phyloP scores from a whole-genome alignment of 129 eudicot genomes.

The Pseudognaphalium luteoalbum region DNA sequence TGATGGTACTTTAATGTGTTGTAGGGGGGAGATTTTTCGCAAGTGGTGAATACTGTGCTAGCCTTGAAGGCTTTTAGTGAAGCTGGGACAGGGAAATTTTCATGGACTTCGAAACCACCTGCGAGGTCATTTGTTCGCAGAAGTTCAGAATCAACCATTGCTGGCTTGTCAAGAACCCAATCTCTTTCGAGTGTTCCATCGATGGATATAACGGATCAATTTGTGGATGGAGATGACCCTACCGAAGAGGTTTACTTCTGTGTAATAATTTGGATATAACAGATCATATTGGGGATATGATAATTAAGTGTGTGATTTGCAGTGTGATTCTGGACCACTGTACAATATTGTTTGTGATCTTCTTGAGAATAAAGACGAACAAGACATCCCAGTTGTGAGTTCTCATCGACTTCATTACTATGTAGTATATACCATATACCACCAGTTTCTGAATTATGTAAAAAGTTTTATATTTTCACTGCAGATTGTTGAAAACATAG shows the following conservation, averaged over 20 bases:
- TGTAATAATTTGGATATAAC: neutral
- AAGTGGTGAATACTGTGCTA: constrained; percentile 65
- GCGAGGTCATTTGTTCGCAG: constrained; percentile 40
- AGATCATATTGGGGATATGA: neutral
- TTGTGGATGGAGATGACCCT: constrained; percentile 39
- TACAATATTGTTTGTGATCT: constrained; percentile 60
- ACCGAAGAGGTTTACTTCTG: constrained; percentile 31
- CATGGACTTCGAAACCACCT: constrained; percentile 50
- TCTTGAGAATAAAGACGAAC: constrained; percentile 66
- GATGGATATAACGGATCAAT: constrained; percentile 15
- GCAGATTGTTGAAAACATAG: constrained; percentile 70
- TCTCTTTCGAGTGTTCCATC: constrained; percentile 34
- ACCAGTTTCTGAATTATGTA: constrained; percentile 3
- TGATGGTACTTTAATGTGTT: constrained; percentile 4
- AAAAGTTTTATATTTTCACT: neutral
- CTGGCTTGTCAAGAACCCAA: constrained; percentile 46
- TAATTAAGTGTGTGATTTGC: constrained; percentile 24
- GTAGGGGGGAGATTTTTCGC: constrained; percentile 75
- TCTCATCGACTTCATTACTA: constrained; percentile 21
- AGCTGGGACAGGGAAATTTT: constrained; percentile 43
- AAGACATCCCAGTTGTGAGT: constrained; percentile 81
- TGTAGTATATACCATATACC: neutral
- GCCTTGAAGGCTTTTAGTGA: constrained; percentile 73
- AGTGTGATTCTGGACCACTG: constrained; percentile 42
- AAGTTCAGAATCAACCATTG: constrained; percentile 53